These are phyloP conservation scores for Apophysomyces elegans DNA, from an alignment of 371 early-diverging fungal species.

Conservation along the genomic window DNA sequence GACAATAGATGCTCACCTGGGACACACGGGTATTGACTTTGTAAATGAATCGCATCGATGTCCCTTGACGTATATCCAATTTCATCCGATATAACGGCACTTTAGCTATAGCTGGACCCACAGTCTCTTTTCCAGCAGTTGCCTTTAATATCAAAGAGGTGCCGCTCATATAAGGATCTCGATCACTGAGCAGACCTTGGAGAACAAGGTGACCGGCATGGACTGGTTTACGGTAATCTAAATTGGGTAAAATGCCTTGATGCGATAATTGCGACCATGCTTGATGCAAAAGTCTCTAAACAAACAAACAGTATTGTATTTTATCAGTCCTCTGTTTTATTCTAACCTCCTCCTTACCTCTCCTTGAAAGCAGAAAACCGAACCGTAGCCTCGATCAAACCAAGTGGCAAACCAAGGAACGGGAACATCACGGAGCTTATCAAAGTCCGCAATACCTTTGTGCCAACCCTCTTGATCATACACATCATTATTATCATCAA, in stretches of 20 bases:
- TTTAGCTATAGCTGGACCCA: background rate
- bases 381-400: conserved; percentile 23
- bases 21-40: background rate
- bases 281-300: conserved; percentile 39
- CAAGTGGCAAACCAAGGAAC: conserved; percentile 16
- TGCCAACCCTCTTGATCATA: too few relatives aligned
- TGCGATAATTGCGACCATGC: conserved; percentile 63
- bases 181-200: conserved; percentile 27
- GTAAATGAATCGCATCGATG: background rate
- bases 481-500: too few relatives aligned
- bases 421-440: background rate
- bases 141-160: conserved; percentile 25
- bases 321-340: background rate
- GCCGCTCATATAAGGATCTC: conserved; percentile 43
- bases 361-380: conserved; percentile 15
- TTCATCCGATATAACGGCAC: conserved; percentile 3
- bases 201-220: too few relatives aligned
- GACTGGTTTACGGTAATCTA: conserved; percentile 25
- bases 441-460: conserved; percentile 1
- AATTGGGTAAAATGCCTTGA: conserved; percentile 54
- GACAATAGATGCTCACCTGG: background rate
- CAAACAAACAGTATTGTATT: background rate
- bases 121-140: background rate
- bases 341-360: conserved; percentile 1
- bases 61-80: background rate